Percentiles rank a stretch among this genome's conserved stretches.
Conservation (phyloP, 225 moss, liverwort and hornwort genomes). For the Pseudisothecium myosuroides region DNA sequence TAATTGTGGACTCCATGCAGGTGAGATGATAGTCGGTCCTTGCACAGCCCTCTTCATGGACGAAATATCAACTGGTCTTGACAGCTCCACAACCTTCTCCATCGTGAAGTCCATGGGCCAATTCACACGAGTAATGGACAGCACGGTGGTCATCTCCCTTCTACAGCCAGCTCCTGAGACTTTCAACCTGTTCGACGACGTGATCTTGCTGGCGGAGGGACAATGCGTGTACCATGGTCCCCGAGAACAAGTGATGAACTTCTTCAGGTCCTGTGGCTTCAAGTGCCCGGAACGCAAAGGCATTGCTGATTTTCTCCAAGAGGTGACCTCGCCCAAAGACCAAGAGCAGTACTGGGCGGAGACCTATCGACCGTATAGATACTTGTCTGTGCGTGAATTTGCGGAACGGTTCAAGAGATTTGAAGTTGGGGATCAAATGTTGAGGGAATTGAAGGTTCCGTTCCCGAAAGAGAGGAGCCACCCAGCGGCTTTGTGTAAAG, state of each 20-base stretch:
- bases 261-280: slow-evolving; percentile 53
- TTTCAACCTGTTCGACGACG: slow-evolving; percentile 52
- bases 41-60: slow-evolving; percentile 72
- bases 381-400: slow-evolving; percentile 49
- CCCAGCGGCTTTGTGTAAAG: slow-evolving; percentile 31
- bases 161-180: slow-evolving; percentile 70
- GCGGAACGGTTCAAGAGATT: slow-evolving; percentile 29
- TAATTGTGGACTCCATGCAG: not conserved
- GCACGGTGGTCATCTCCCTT: slow-evolving; percentile 51
- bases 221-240: slow-evolving; percentile 63
- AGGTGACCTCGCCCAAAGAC: slow-evolving; percentile 88
- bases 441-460: slow-evolving; percentile 24
- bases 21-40: slow-evolving; percentile 77
- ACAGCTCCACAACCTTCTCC: slow-evolving; percentile 58
- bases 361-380: slow-evolving; percentile 28
- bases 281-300: slow-evolving; percentile 63
- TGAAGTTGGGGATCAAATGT: slow-evolving; percentile 22
- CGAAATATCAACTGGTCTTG: slow-evolving; percentile 64
- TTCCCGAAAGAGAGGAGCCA: slow-evolving; percentile 47
- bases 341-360: slow-evolving; percentile 85
- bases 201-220: slow-evolving; percentile 66
- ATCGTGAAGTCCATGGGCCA: slow-evolving; percentile 49
- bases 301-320: slow-evolving; percentile 62
- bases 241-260: slow-evolving; percentile 27
- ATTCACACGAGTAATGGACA: slow-evolving; percentile 32